Evolutionary conservation across 1,284 basidiomycete genomes (phyloP).

Genomic region (Moniliophthora roreri): DNA sequence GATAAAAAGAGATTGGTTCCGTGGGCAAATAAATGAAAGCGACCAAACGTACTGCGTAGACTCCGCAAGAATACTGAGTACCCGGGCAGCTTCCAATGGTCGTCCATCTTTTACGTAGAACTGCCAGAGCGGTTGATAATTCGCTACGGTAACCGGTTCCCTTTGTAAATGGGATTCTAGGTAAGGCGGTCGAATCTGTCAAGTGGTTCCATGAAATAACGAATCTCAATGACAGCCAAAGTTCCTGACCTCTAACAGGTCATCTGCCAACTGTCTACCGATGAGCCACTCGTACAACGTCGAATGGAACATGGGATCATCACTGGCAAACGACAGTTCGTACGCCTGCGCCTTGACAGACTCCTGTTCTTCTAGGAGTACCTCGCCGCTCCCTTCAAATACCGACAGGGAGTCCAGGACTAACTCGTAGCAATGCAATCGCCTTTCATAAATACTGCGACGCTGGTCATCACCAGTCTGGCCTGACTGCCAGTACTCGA

Average conservation of each 20-base stretch:
- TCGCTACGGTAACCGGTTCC: conserved; percentile 78
- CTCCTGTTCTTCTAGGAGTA: conserved; percentile 54
- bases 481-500: conserved; percentile 77
- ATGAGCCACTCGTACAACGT: conserved; percentile 95
- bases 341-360: conserved; percentile 73
- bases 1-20: conserved; percentile 7
- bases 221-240: conserved; percentile 10
- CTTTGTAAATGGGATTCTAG: conserved; percentile 87
- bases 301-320: conserved; percentile 94
- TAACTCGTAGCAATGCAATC: conserved; percentile 80
- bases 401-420: conserved; percentile 79
- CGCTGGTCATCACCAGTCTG: conserved; percentile 64
- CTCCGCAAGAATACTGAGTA: conserved; percentile 85
- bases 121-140: conserved; percentile 94
- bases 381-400: conserved; percentile 62
- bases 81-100: conserved; percentile 83
- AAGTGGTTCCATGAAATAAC: conserved; percentile 10
- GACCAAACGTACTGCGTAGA: conserved; percentile 67
- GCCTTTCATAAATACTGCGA: conserved; percentile 55
- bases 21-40: conserved; percentile 5
- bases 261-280: conserved; percentile 75
- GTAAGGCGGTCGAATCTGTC: conserved; percentile 77
- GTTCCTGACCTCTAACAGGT: conserved; percentile 79
- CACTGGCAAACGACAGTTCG: conserved; percentile 78
- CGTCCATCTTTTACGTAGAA: conserved; percentile 93